Conservation (phyloP, 1,139 yeast genomes). For the Candida dubliniensis region DNA sequence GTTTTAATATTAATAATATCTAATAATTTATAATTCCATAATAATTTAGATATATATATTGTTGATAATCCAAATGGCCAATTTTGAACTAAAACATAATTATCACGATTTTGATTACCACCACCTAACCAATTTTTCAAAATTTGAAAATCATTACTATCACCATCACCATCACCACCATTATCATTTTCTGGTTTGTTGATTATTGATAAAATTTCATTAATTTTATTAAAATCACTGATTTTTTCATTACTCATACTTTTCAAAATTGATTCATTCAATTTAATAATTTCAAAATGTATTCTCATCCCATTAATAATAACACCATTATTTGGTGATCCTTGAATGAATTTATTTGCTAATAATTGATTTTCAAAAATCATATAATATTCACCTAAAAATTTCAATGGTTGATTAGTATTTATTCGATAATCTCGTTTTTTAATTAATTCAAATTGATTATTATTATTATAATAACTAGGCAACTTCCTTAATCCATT, state of each 20-base stretch:
- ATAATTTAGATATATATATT: conserved; percentile 29
- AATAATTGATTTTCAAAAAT: conserved; percentile 46
- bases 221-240: conserved; percentile 2
- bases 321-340: conserved; percentile 49
- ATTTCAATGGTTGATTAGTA: conserved; percentile 38
- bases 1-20: conserved; percentile 21
- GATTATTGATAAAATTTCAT: not conserved
- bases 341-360: conserved; percentile 53
- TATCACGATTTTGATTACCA: not conserved
- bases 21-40: conserved; percentile 44
- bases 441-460: conserved; percentile 37
- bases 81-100: conserved; percentile 37
- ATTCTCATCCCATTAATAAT: conserved; percentile 53
- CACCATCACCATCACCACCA: not conserved
- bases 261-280: conserved; percentile 26
- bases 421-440: conserved; percentile 27
- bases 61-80: conserved; percentile 42
- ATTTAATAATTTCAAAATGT: conserved; percentile 41
- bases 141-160: not conserved
- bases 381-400: conserved; percentile 52
- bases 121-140: conserved; percentile 1
- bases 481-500: not conserved
- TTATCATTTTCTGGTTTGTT: not conserved
- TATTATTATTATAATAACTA: no score
- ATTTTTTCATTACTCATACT: conserved; percentile 13